Evolutionary conservation across 2,329 filamentous ascomycete species (phyloP), one percentile per base, ranked within the genome.

Genomic region (Neofusicoccum ribis): DNA sequence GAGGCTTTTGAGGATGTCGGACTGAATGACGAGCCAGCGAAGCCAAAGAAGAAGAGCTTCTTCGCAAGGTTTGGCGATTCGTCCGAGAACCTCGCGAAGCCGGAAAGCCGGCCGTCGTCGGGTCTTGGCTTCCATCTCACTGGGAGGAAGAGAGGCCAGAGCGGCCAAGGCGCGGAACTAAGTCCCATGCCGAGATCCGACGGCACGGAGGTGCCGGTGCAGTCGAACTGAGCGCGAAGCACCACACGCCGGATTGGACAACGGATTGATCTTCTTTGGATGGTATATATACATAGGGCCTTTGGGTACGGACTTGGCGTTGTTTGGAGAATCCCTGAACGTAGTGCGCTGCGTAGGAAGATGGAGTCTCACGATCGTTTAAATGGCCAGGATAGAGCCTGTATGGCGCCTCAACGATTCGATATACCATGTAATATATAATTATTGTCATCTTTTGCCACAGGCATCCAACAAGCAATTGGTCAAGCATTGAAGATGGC

Each of bases 1-100:
- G 91, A 96, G 72, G 83, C 83, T 14, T 97, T 98, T 71, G 94
- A 97, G 75, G 94, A 98, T 61, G 91, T 98, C 8, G 92, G 92
- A 3, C 81, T 98, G 51, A 87, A 89, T 66, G 93, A 97, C 69
- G 92, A 95, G 43, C 85, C 86, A 67, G 81, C 74, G 23, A 81
- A 75, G 31, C 80, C 79, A 8, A 93, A 92, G 82, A 93, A 92
- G 81, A 89, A 88, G 65, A 85, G 91, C 12, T 89, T 97, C 73
- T 92, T 98, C 69, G 85, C 92, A 56, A 88, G 90, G 69, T 93
- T 97, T 72, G 90, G 89, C 61, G 90, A 93, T 66, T 77, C 75
- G 63, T 69, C 68, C 43, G 72, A 72, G 63, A 50, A 63, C 34
- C 47, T 65, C n/a, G 70, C 68, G 5, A 68, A 72, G 49, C 69